phyloP scores from a whole-genome alignment of 345 rosid species.

The Bruguiera sexangula region DNA sequence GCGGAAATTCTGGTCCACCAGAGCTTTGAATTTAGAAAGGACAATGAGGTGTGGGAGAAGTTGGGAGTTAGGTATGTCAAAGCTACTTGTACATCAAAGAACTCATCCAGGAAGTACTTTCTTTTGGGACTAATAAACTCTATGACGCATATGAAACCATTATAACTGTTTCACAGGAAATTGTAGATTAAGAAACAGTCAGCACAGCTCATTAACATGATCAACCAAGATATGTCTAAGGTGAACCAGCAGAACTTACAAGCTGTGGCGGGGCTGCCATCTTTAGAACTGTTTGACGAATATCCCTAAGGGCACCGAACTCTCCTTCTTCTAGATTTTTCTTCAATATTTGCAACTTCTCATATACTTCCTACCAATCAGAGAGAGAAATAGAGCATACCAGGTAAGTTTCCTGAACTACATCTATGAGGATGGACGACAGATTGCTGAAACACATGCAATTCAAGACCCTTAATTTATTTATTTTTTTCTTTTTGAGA shows the following conservation, averaged over 20 bases:
- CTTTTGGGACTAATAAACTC: neutral
- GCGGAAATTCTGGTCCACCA: neutral
- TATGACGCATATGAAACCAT: neutral
- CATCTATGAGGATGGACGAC: neutral
- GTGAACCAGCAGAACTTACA: constrained; percentile 40
- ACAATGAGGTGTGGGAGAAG: neutral
- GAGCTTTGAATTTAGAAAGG: neutral
- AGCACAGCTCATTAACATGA: too few species aligned
- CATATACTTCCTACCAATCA: constrained; percentile 58
- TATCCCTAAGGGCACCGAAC: constrained; percentile 54
- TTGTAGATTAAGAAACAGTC: constrained; percentile 2
- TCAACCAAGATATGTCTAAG: too few species aligned
- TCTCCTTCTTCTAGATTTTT: constrained; percentile 59
- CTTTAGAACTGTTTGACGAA: constrained; percentile 68
- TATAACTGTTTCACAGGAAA: neutral
- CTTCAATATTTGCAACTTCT: constrained; percentile 57
- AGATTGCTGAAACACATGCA: neutral
- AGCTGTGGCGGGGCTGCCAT: constrained; percentile 66
- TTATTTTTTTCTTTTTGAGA: too few species aligned
- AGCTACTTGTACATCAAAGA: neutral
- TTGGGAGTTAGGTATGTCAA: neutral
- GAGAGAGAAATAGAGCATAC: constrained; percentile 9
- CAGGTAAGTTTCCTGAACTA: constrained; percentile 10
- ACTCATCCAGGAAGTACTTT: neutral
- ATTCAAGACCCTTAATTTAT: too few species aligned